Conservation (phyloP, 805 yeast genomes). For the Brettanomyces sp. region DNA sequence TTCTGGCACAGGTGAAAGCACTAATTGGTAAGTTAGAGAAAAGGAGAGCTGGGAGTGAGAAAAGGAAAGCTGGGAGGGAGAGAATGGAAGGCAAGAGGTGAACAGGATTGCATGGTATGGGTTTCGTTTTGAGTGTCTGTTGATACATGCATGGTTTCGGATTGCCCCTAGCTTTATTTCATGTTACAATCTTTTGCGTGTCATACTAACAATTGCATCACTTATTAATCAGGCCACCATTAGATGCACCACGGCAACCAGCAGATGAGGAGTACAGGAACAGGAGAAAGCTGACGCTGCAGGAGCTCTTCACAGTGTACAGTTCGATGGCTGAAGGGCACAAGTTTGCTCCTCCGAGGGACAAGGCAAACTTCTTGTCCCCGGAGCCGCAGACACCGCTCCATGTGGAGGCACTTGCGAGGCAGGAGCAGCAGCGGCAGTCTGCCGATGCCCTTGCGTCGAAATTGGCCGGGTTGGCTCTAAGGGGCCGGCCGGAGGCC, state of each 20-base stretch:
- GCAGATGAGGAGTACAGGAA: background rate
- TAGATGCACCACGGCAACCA: background rate
- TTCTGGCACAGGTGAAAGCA: too few relatives aligned
- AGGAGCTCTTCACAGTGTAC: constrained; percentile 48
- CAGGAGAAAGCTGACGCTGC: constrained; percentile 21
- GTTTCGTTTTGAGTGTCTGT: too few relatives aligned
- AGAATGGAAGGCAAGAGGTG: too few relatives aligned
- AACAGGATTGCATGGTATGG: too few relatives aligned
- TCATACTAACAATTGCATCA: too few relatives aligned
- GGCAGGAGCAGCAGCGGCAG: constrained; percentile 1
- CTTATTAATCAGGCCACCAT: too few relatives aligned
- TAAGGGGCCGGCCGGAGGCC: background rate
- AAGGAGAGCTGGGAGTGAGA: too few relatives aligned
- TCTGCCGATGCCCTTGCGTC: constrained; percentile 1
- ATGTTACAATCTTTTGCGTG: too few relatives aligned
- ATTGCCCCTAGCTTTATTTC: too few relatives aligned
- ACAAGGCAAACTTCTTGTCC: constrained; percentile 24
- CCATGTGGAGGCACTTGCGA: background rate
- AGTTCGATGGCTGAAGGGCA: constrained; percentile 26
- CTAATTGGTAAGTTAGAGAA: too few relatives aligned
- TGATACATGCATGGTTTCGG: too few relatives aligned
- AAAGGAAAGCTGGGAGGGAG: too few relatives aligned
- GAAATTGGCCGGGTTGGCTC: background rate
- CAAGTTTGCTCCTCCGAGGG: constrained; percentile 12
- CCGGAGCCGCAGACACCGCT: background rate